Evolutionary conservation across 2,329 filamentous ascomycete genomes (phyloP), one percentile per base, ranked within the genome.

Genomic region (Talaromyces rugulosus): DNA sequence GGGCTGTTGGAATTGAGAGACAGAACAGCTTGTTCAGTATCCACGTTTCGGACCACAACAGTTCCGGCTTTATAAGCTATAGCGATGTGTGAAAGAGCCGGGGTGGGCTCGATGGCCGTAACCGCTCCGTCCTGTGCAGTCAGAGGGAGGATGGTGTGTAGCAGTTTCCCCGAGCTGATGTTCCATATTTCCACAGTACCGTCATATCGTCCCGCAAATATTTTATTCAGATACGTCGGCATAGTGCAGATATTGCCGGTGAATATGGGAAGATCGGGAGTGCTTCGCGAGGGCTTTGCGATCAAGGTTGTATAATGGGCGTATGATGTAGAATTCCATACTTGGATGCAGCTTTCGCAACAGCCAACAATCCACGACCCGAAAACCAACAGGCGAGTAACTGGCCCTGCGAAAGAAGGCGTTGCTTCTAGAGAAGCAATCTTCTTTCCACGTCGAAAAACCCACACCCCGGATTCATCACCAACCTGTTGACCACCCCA

Each of bases 141-240:
- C 0, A 90, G 88, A 0, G 95, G 90, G 14, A 95, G 80, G 58
- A 99, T 88, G 1, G 92, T 96, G 75, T 97, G 96, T 31, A 99
- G 86, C 59, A 97, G 82, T 75, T 96, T 96, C 55, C 83, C 93
- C 3, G 91, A 96, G 72, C 90, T 96, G 64, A 99, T 81, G 72
- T 99, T 99, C 94, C 95, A 99, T 57, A 99, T 96, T 72, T 99
- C 95, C 8, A 97, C 88, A 75, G 88, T 89, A 6, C 95, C 95
- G 74, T 99, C 92, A 65, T 85, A 85, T 69, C 92, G 88, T 9
- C 92, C 96, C 2, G 92, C 90, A 66, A 98, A 92, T 52, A 99
- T 85, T 77, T 99, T 99, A 82, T 99, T 99, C 64, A 99, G 78
- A 75, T 92, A 96, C 0, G 95, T 98, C 1, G 94, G 93, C 89